Base-by-base conservation (phyloP, 2,329 filamentous ascomycete genomes). In the Aspergillus tubingensis region DNA sequence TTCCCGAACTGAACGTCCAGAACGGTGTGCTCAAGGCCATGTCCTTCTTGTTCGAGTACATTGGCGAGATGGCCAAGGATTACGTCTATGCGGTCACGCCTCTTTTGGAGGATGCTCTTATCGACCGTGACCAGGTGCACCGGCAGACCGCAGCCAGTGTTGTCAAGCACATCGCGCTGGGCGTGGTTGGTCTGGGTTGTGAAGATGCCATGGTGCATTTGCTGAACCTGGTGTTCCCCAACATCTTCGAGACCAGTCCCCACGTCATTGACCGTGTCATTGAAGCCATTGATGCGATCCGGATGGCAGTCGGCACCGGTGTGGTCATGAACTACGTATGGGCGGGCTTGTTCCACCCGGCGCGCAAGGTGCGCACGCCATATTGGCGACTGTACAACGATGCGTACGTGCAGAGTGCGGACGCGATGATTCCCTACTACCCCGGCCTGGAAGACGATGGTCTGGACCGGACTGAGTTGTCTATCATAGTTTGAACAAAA, bases 41-140 rank as follows among this genome's bases (percentile, higher is more conserved):
- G 56, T 96, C 91, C 6, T 99, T 99, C 84, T 84, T 99, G 62
- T 99, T 98, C 73, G 95, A 99, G 74, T 99, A 99, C 79, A 99
- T 99, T 75, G 95, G 95, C 65, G 95, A 99, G 78, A 98, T 99
- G 95, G 92, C 92, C 65, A 99, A 98, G 80, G 95, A 99, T 78
- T 99, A 99, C 75, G 95, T 99, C 73, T 99, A 99, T 73, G 95
- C 96, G 17, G 93, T 99, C 36, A 97, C 93, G 2, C 95, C 95
- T 6, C 83, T 99, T 8, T 88, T 99, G 2, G 95, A 99, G 74
- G 95, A 99, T 74, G 95, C 96, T 2, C 88, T 99, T 63, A 97
- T 97, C 77, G 95, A 99, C 77, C 89, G 95, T 63, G 95, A 99
- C 76, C 95, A 99, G 79, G 95, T 99, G 1, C 95, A 99, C 79